phyloP scores from a whole-genome alignment of 1,284 basidiomycete species.

The Cutaneotrichosporon cutaneum region DNA sequence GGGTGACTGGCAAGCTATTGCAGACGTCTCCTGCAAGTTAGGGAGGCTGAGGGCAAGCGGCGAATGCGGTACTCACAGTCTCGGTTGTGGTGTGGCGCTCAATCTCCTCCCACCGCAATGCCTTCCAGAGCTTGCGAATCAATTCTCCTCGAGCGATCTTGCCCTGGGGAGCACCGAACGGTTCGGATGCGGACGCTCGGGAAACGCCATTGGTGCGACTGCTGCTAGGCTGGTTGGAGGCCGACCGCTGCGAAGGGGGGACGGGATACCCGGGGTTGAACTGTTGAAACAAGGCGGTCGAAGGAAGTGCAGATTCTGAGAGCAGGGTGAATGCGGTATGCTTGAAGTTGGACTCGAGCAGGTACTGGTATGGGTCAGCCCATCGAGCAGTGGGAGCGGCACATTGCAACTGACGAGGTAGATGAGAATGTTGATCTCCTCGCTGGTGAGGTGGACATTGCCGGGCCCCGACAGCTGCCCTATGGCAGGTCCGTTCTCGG shows the following conservation, averaged over 20 bases:
- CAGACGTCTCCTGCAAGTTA: slow-evolving; percentile 7
- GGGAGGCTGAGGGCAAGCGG: neutral
- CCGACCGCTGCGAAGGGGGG: slow-evolving; percentile 13
- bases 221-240: slow-evolving; percentile 6
- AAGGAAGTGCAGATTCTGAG: slow-evolving; percentile 41
- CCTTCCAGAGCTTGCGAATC: slow-evolving; percentile 48
- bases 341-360: slow-evolving; percentile 48
- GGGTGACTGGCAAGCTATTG: slow-evolving; percentile 36
- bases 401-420: slow-evolving; percentile 36
- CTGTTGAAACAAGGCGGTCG: slow-evolving; percentile 43
- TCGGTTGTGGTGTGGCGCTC: slow-evolving; percentile 33
- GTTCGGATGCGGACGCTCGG: neutral
- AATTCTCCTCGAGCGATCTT: slow-evolving; percentile 45
- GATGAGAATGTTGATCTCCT: slow-evolving; percentile 50
- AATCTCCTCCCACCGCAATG: slow-evolving; percentile 47
- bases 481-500: neutral
- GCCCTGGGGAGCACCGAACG: slow-evolving; percentile 17
- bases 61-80: neutral
- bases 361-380: slow-evolving; percentile 31
- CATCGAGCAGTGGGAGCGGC: neutral
- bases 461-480: slow-evolving; percentile 10
- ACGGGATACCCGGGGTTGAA: slow-evolving; percentile 39
- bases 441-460: slow-evolving; percentile 37
- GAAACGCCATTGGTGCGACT: slow-evolving; percentile 17
- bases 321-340: slow-evolving; percentile 49